Conservation (phyloP, 805 yeast species). For the Maudiozyma pseudohumilis region DNA sequence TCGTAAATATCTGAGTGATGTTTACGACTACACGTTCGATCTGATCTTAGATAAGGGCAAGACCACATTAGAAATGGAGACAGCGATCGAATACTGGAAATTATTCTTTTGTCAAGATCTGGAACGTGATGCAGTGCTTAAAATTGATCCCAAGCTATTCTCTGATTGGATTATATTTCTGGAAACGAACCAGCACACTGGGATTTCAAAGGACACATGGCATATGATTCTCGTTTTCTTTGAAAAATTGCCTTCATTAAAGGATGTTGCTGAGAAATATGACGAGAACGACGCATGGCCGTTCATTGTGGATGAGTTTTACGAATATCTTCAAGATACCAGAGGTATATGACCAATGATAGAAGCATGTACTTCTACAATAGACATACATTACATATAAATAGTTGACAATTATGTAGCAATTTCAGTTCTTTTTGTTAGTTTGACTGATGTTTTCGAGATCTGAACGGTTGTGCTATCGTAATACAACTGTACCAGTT, state of each 20-base stretch:
- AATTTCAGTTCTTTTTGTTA: too few relatives aligned
- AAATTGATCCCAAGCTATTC: conserved; percentile 27
- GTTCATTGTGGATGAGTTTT: conserved; percentile 71
- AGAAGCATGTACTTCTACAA: background rate
- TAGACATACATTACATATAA: background rate
- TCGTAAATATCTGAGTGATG: conserved; percentile 37
- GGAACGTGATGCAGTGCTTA: conserved; percentile 7
- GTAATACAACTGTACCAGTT: too few relatives aligned
- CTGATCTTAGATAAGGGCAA: conserved; percentile 54
- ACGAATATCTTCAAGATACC: conserved; percentile 38
- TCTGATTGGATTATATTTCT: conserved; percentile 55
- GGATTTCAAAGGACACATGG: conserved; percentile 73
- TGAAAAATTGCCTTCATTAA: conserved; percentile 41
- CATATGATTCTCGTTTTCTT: conserved; percentile 67
- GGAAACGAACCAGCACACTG: conserved; percentile 32
- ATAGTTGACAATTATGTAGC: too few relatives aligned
- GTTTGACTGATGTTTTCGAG: too few relatives aligned
- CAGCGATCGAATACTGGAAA: conserved; percentile 70
- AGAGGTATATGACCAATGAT: conserved; percentile 1
- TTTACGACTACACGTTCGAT: conserved; percentile 65
- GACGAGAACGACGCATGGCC: conserved; percentile 92
- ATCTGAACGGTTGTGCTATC: too few relatives aligned
- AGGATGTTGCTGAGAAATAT: conserved; percentile 41
- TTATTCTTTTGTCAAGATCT: conserved; percentile 38
- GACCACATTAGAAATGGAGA: conserved; percentile 44